These are phyloP conservation scores for Picea glauca DNA, from an alignment of 75 land plant genomes.

Conservation along the genomic window DNA sequence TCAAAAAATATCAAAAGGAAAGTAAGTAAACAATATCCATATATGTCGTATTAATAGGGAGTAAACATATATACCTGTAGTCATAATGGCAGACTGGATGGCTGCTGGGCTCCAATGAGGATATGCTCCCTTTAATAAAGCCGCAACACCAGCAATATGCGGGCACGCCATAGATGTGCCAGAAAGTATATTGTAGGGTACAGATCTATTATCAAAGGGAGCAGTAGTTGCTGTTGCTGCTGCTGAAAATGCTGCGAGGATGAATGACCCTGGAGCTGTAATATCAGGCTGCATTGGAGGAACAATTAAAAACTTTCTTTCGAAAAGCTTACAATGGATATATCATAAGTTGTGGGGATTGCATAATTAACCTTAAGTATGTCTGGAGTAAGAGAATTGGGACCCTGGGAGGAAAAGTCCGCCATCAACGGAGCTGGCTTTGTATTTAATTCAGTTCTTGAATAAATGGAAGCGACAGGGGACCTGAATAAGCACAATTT, in stretches of 20 bases:
- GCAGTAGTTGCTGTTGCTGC: slow-evolving; percentile 5
- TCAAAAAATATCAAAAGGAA: not conserved
- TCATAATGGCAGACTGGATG: slow-evolving; percentile 23
- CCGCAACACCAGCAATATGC: slow-evolving; percentile 22
- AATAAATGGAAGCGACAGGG: slow-evolving; percentile 24
- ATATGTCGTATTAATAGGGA: slow-evolving; percentile 9
- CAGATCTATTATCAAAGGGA: slow-evolving; percentile 9
- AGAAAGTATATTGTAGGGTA: slow-evolving; percentile 18
- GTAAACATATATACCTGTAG: slow-evolving; percentile 7
- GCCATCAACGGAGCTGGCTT: slow-evolving; percentile 48
- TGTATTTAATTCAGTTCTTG: slow-evolving; percentile 18
- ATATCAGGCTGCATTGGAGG: slow-evolving; percentile 27
- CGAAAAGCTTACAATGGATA: not conserved
- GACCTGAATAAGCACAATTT: slow-evolving; percentile 17
- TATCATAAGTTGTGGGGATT: not conserved
- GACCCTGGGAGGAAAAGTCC: slow-evolving; percentile 47
- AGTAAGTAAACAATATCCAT: slow-evolving; percentile 2
- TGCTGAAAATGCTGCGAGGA: slow-evolving; percentile 20
- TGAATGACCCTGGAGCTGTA: slow-evolving; percentile 23
- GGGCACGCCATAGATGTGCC: slow-evolving; percentile 36
- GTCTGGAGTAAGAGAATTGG: slow-evolving; percentile 34
- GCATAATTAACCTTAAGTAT: slow-evolving; percentile 38
- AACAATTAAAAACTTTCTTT: not conserved
- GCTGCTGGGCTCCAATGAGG: slow-evolving; percentile 33
- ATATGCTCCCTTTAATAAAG: slow-evolving; percentile 19